Evolutionary conservation across 306 rosid genomes (phyloP), one percentile per base, ranked within the genome.

Genomic region (Canavalia gladiata): DNA sequence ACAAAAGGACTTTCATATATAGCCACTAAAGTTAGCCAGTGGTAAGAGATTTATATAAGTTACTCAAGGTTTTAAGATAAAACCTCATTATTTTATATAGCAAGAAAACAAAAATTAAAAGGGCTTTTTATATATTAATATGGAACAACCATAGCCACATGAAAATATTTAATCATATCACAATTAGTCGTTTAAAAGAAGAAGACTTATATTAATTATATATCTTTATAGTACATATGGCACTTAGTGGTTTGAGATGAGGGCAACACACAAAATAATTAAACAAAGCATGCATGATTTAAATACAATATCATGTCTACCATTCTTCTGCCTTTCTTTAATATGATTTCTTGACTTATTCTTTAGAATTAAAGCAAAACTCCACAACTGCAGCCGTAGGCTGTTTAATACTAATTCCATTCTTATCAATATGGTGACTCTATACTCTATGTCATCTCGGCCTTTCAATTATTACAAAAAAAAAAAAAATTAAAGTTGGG

Each of bases 101-200:
- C 25, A 18, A 18, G 25, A 18, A 18, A 18, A 18, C 25, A 18
- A 18, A 18, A 18, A 18, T 18, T 37, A 37, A 37, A 37, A 37
- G 41, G 4, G 39, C 54, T 83, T 67, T 68, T 88, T 71, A 87
- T 70, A 54, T 56, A 62, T n/a, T 55, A 25, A 51, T 33, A 35
- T 41, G 71, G 33, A n/a, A 35, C 57, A 49, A 31, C 37, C 13
- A 49, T 43, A 81, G 80, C 80, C 74, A 71, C 85, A 72, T 47
- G 84, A 71, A 81, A 49, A n/a, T 84, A 74, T 81, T 83, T 64
- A 72, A 84, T 64, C 78, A 62, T 62, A 82, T 82, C 82, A 69
- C 64, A 6, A 58, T 75, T 50, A 59, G 71, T 72, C 76, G 7
- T 41, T 43, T 35, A 31, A 76, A 45, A 71, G 10, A 82, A 52